Base-by-base conservation (phyloP, 305 asterid genomes). In the Fraxinus baroniana region DNA sequence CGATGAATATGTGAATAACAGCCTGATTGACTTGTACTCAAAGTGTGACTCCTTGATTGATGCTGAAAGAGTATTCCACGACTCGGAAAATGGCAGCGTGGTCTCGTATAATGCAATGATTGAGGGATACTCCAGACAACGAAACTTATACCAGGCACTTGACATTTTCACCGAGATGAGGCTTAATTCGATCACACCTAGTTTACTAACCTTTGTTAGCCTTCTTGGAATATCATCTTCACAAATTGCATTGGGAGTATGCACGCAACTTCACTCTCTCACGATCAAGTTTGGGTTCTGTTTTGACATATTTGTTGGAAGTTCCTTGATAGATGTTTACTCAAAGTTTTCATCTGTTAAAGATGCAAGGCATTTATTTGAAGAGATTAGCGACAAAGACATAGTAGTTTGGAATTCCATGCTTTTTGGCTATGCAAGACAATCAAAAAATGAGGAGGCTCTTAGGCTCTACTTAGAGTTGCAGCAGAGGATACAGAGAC, bases 361-460 rank as follows among this genome's bases (percentile, higher is more conserved):
- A 52, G 89, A 87, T 83, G 91, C 89, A 55, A 83, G 86, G 74
- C 83, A 57, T 39, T 78, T 86, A 70, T 86, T 88, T 79, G 84
- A 77, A 41, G 90, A 88, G 77, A 87, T 90, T 57, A 33, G 49
- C 8, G 86, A 81, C n/a, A 86, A 83, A 78, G 91, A 88, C 76
- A 86, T 88, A 52, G 93, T 78, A 5, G 82, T 83, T 32, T 90
- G 93, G 93, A 90, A 90, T 20, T 62, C 89, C 52, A 90, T 90
- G 89, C 62, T 88, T 55, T 84, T 76, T 41, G 91, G 91, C 24
- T 88, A 83, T 36, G 62, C 81, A 20, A 82, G 78, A 9, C 83
- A 37, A 64, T 81, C 83, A 22, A 82, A 83, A 84, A 87, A 81
- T 68, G 90, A 88, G 83, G 87, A 78, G 55, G 88, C 90, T 71